Percentiles rank a stretch among this genome's conserved stretches.
Evolutionary conservation across 306 rosid species (phyloP).

Genomic region (Prunus mume): DNA sequence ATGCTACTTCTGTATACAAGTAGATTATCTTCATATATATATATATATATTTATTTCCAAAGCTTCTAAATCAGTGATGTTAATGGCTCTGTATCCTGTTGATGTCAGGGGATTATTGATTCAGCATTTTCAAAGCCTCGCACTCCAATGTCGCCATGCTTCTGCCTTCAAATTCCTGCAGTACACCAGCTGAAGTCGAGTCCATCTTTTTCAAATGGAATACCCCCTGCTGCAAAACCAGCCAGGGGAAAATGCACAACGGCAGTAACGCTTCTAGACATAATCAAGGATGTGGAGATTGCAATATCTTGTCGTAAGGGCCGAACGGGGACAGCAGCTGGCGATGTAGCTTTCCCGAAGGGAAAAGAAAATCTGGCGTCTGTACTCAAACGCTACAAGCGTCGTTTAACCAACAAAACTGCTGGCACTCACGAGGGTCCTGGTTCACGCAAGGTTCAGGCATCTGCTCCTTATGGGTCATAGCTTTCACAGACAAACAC

Average conservation of each 20-base stretch:
- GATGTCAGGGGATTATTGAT: constrained; percentile 67
- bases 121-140: constrained; percentile 85
- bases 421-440: constrained; percentile 43
- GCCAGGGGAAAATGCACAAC: constrained; percentile 83
- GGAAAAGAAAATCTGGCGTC: constrained; percentile 88
- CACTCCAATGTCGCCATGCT: constrained; percentile 62
- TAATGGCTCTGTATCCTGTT: constrained; percentile 1
- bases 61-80: constrained; percentile 7
- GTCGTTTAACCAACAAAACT: constrained; percentile 65
- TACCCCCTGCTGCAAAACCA: constrained; percentile 80
- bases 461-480: constrained; percentile 44
- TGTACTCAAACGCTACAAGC: constrained; percentile 92
- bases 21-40: background rate
- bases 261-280: constrained; percentile 52
- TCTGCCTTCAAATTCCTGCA: constrained; percentile 76
- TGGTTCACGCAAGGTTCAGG: constrained; percentile 46
- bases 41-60: background rate
- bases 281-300: constrained; percentile 79
- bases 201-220: constrained; percentile 67
- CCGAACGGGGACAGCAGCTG: constrained; percentile 91
- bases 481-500: constrained; percentile 25
- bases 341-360: constrained; percentile 93
- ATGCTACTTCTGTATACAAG: background rate
- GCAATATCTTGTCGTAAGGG: constrained; percentile 82
- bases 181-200: constrained; percentile 60